Evolutionary conservation across 2,329 filamentous ascomycete species (phyloP).

Genomic region (Sporothrix globosa): DNA sequence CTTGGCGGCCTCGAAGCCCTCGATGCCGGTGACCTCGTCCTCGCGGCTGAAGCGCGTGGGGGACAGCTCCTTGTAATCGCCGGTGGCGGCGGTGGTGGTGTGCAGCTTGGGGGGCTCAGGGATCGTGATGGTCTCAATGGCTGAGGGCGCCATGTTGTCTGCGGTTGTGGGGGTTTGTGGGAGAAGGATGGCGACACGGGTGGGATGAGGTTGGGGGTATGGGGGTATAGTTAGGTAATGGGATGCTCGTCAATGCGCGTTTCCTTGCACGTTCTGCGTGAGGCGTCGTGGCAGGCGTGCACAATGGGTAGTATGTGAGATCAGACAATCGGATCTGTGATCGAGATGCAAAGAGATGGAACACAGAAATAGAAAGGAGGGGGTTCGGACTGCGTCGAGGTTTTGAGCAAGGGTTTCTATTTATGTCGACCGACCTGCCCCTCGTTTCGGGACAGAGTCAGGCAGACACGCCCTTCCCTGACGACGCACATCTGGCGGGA

Average conservation of each 20-base stretch:
- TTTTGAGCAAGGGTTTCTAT: conserved; percentile 9
- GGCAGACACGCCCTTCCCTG: background rate
- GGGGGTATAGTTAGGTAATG: conserved; percentile 8
- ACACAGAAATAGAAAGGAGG: background rate
- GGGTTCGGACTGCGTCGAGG: background rate
- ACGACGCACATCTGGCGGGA: background rate
- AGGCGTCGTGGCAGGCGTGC: background rate
- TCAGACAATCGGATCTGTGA: background rate
- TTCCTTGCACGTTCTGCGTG: background rate
- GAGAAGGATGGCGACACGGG: background rate
- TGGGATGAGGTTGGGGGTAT: background rate
- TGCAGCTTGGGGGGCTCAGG: conserved; percentile 40
- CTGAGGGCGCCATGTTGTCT: conserved; percentile 32
- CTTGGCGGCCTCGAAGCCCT: conserved; percentile 32
- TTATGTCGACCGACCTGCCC: background rate
- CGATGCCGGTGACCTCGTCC: conserved; percentile 35
- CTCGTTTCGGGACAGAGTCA: background rate
- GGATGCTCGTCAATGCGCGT: background rate
- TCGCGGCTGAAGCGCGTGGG: conserved; percentile 34
- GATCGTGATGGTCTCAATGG: conserved; percentile 36
- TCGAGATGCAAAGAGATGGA: background rate
- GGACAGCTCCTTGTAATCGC: conserved; percentile 39
- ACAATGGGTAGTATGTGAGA: background rate
- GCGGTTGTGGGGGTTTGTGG: background rate
- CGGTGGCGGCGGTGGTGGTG: conserved; percentile 45